phyloP scores from a whole-genome alignment of 164 flowering plant species.

The Vitis amurensis region DNA sequence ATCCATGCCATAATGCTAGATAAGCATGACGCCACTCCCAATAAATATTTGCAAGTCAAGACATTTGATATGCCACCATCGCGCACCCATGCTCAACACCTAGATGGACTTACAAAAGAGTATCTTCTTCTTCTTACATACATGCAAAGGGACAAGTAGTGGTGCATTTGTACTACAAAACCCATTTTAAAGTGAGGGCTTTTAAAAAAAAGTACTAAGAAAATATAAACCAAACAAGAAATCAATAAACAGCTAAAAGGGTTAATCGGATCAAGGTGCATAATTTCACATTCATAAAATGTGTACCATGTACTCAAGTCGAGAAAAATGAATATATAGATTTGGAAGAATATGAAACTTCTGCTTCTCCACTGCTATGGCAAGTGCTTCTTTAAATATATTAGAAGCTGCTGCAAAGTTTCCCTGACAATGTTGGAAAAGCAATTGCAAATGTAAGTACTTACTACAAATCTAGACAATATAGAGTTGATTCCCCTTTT shows the following conservation, averaged over 20 bases:
- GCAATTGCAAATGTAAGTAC: not conserved
- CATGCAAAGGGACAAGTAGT: too few species aligned
- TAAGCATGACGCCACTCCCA: too few species aligned
- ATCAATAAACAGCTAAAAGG: not conserved
- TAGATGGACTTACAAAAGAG: too few species aligned
- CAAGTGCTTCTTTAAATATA: slow-evolving; percentile 66
- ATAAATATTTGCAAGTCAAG: too few species aligned
- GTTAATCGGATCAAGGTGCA: too few species aligned
- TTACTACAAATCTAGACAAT: not conserved
- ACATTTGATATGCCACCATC: too few species aligned
- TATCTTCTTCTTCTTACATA: too few species aligned
- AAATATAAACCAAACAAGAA: not conserved
- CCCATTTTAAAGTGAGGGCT: too few species aligned
- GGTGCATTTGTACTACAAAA: too few species aligned
- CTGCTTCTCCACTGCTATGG: slow-evolving; percentile 42
- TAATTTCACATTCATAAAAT: not conserved
- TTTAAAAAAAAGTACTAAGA: not conserved
- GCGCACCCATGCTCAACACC: too few species aligned
- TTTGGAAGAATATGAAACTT: slow-evolving; percentile 40
- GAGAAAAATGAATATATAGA: slow-evolving; percentile 57
- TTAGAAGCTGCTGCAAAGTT: slow-evolving; percentile 57
- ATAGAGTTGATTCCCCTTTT: not conserved
- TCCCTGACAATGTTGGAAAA: slow-evolving; percentile 53
- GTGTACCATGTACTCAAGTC: slow-evolving; percentile 65
- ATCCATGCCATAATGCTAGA: too few species aligned